Evolutionary conservation across 768 basidiomycete genomes (phyloP).

Genomic region (Thelephora aurantiotincta): DNA sequence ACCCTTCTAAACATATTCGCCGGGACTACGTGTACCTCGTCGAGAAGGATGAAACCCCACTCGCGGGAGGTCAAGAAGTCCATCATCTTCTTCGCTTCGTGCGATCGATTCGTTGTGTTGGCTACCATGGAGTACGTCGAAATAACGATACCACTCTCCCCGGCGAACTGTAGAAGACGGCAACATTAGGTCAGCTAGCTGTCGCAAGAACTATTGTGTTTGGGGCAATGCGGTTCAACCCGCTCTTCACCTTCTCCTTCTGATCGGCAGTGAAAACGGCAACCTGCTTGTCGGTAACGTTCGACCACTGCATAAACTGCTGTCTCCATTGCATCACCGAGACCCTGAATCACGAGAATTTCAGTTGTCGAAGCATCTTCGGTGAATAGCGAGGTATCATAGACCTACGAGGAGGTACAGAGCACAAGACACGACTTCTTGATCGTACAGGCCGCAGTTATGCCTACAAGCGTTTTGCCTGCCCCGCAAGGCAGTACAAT

Average conservation of each 20-base stretch:
- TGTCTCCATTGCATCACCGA: constrained; percentile 99
- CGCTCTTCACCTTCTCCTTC: constrained; percentile 70
- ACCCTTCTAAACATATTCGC: constrained; percentile 98
- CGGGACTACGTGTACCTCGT: constrained; percentile 98
- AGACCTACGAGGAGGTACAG: constrained; percentile 89
- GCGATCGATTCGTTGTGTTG: constrained; percentile 95
- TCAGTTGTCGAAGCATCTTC: not conserved
- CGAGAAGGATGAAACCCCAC: constrained; percentile 96
- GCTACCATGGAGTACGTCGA: constrained; percentile 99
- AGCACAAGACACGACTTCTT: constrained; percentile 97
- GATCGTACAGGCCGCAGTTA: constrained; percentile 97
- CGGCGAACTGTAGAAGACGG: constrained; percentile 58
- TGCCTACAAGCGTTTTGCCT: constrained; percentile 98
- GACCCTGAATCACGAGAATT: constrained; percentile 31
- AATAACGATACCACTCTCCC: constrained; percentile 94
- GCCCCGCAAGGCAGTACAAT: constrained; percentile 98
- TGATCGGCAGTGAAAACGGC: constrained; percentile 96
- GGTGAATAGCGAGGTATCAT: constrained; percentile 1
- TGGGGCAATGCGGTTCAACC: too few relatives aligned
- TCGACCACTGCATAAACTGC: constrained; percentile 98
- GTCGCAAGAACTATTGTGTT: not conserved
- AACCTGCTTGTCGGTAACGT: constrained; percentile 91
- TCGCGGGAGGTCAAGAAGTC: constrained; percentile 96
- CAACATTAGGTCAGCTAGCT: not conserved
- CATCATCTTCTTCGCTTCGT: constrained; percentile 99